phyloP scores from a whole-genome alignment of 2,329 filamentous ascomycete genomes.

The Eurotiales sp. region DNA sequence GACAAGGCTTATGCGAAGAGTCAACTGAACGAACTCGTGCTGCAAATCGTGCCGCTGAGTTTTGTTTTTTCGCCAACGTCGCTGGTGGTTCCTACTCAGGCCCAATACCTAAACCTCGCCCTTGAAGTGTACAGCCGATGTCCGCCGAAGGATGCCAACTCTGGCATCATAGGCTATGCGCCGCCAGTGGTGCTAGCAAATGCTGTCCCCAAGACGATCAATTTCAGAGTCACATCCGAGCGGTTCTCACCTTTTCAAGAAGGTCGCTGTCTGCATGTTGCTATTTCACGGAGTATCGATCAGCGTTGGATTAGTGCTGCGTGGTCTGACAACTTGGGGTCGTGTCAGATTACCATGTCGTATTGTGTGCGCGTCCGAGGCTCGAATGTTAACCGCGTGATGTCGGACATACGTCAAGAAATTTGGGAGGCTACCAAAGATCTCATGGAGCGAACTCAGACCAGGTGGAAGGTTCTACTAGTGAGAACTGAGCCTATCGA shows the following conservation, averaged over 20 bases:
- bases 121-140: conserved; percentile 58
- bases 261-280: conserved; percentile 56
- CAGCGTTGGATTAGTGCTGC: conserved; percentile 56
- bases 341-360: conserved; percentile 50
- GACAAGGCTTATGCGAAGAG: conserved; percentile 28
- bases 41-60: conserved; percentile 56
- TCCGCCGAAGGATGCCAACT: conserved; percentile 40
- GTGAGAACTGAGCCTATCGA: conserved; percentile 51
- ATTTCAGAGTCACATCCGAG: conserved; percentile 53
- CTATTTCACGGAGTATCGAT: conserved; percentile 54
- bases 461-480: conserved; percentile 55
- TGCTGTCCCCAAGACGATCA: conserved; percentile 49
- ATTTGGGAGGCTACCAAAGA: conserved; percentile 57
- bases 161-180: conserved; percentile 44
- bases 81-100: conserved; percentile 49
- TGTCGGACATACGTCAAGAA: conserved; percentile 52
- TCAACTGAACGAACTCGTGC: conserved; percentile 47
- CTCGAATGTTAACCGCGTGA: conserved; percentile 27
- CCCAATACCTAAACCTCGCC: conserved; percentile 49
- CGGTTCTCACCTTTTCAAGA: conserved; percentile 55
- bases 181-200: conserved; percentile 55
- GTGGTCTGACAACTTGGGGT: conserved; percentile 58
- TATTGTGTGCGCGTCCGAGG: conserved; percentile 49
- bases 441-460: conserved; percentile 50
- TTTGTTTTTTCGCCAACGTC: conserved; percentile 52